These are phyloP conservation scores for Diaporthe sp. DNA, from an alignment of 2,329 filamentous ascomycete species.

Conservation along the genomic window DNA sequence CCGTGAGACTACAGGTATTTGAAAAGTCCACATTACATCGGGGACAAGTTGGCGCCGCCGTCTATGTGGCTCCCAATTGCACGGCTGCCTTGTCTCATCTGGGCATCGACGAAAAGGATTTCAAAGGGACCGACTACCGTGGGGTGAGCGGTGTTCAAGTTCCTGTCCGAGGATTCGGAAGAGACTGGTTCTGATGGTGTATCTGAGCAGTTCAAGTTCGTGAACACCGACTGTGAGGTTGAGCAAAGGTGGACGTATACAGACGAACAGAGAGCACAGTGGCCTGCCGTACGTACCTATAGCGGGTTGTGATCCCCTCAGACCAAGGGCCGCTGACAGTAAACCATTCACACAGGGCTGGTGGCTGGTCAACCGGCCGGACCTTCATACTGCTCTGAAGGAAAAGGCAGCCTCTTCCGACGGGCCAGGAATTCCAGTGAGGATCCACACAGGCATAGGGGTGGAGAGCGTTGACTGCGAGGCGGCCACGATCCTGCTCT, in stretches of 20 bases:
- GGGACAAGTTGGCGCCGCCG: conserved; percentile 32
- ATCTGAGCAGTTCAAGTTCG: conserved; percentile 31
- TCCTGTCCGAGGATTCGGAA: neutral
- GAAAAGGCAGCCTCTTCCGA: conserved; percentile 29
- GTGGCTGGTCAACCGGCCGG: conserved; percentile 36
- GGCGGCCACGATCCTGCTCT: conserved; percentile 31
- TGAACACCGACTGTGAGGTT: conserved; percentile 28
- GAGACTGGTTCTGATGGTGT: neutral
- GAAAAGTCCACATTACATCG: conserved; percentile 36
- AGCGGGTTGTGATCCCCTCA: neutral
- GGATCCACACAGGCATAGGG: conserved; percentile 31
- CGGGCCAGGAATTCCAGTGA: conserved; percentile 17
- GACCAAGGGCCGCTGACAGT: neutral
- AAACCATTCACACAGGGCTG: conserved; percentile 13
- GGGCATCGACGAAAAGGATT: conserved; percentile 26
- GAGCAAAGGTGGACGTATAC: neutral
- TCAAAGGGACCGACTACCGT: conserved; percentile 20
- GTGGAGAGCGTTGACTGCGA: conserved; percentile 30
- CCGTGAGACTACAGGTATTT: conserved; percentile 27
- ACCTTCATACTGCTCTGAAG: conserved; percentile 38
- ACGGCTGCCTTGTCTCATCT: conserved; percentile 35
- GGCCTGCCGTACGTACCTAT: conserved; percentile 34
- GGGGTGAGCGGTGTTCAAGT: conserved; percentile 4
- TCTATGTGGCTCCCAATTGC: conserved; percentile 40
- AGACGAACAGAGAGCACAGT: conserved; percentile 19